Evolutionary conservation across 1,284 basidiomycete species (phyloP).

Genomic region (Sanguinoderma infundibulare): DNA sequence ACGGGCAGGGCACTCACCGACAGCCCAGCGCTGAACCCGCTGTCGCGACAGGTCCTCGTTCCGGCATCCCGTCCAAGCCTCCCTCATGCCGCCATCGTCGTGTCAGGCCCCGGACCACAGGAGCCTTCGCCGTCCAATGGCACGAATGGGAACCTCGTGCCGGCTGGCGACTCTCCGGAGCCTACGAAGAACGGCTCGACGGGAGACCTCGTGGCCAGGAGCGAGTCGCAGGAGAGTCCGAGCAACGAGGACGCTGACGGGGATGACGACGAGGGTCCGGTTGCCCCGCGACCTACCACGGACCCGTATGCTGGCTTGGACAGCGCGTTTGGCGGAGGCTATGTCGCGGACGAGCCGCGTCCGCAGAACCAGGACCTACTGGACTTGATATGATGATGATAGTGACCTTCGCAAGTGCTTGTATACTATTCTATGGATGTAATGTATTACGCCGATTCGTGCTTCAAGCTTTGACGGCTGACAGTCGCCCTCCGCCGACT

Average conservation of each 20-base stretch:
- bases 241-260: constrained; percentile 38
- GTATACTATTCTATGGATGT: constrained; percentile 22
- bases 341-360: constrained; percentile 65
- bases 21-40: constrained; percentile 77
- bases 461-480: neutral
- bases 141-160: constrained; percentile 13
- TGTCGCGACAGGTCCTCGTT: constrained; percentile 75
- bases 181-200: constrained; percentile 14
- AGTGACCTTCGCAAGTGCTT: constrained; percentile 13
- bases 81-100: constrained; percentile 49
- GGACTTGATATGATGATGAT: constrained; percentile 22
- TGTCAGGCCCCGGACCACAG: constrained; percentile 71
- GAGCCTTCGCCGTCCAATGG: constrained; percentile 41
- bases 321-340: constrained; percentile 66
- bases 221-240: constrained; percentile 32
- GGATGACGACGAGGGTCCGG: constrained; percentile 35
- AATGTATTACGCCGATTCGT: constrained; percentile 8
- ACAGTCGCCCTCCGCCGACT: no score
- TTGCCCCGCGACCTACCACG: constrained; percentile 24
- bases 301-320: constrained; percentile 82
- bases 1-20: constrained; percentile 74
- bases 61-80: constrained; percentile 57
- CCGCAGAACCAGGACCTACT: constrained; percentile 44
- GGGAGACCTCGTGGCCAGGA: constrained; percentile 22
- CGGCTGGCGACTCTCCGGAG: constrained; percentile 8